Percentiles rank a stretch among this genome's conserved stretches.
Conservation (phyloP, 2,329 filamentous ascomycete species). For the Aulographum hederae region DNA sequence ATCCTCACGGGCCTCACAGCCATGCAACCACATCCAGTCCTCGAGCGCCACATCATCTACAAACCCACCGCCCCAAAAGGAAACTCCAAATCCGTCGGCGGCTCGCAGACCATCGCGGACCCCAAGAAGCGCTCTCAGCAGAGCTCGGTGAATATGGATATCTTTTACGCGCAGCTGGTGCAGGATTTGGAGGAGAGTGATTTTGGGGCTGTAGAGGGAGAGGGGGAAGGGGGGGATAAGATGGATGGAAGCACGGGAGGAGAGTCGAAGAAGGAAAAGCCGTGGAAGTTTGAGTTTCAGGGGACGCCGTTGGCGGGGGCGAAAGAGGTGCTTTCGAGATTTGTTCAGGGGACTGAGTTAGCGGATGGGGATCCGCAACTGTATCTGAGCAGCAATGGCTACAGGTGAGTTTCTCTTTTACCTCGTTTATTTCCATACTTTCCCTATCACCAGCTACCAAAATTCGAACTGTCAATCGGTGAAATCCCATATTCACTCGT, state of each 20-base stretch:
- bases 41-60: conserved; percentile 40
- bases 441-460: background rate
- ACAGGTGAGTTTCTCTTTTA: conserved; percentile 13
- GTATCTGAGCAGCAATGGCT: conserved; percentile 33
- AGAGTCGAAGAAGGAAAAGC: background rate
- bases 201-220: conserved; percentile 10
- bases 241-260: conserved; percentile 1
- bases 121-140: conserved; percentile 8
- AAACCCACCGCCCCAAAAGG: conserved; percentile 25
- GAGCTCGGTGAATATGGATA: conserved; percentile 16
- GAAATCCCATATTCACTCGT: too few relatives aligned
- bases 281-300: conserved; percentile 20
- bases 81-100: conserved; percentile 17
- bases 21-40: conserved; percentile 36
- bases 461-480: too few relatives aligned
- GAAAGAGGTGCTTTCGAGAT: conserved; percentile 33
- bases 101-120: conserved; percentile 17
- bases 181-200: conserved; percentile 19
- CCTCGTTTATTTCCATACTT: background rate
- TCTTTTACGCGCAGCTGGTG: conserved; percentile 36
- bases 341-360: conserved; percentile 29
- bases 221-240: conserved; percentile 9
- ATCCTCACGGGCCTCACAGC: conserved; percentile 42
- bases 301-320: conserved; percentile 30
- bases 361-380: conserved; percentile 29